Evolutionary conservation across 1,284 basidiomycete species (phyloP).

Genomic region (Marasmius fiardii): DNA sequence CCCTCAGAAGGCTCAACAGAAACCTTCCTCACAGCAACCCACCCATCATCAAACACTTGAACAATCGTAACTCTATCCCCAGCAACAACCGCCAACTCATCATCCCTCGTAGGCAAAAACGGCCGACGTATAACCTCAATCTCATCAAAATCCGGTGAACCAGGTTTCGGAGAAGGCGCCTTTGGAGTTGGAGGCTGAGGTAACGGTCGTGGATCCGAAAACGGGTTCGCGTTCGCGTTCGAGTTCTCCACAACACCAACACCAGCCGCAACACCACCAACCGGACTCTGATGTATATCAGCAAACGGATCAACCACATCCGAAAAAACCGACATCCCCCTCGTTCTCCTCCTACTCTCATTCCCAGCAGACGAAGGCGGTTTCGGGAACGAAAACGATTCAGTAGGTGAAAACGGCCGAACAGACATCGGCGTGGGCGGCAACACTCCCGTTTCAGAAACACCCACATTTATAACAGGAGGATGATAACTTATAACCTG

Average conservation of each 20-base stretch:
- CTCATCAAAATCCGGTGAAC: no score
- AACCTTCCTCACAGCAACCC: slow-evolving; percentile 54
- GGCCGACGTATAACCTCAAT: slow-evolving; percentile 49
- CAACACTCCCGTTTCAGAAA: no score
- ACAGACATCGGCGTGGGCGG: slow-evolving; percentile 51
- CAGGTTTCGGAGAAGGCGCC: no score
- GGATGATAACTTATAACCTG: slow-evolving; percentile 27
- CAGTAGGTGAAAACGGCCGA: slow-evolving; percentile 60
- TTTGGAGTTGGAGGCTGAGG: slow-evolving; percentile 24
- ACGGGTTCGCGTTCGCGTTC: slow-evolving; percentile 30
- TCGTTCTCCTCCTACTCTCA: background rate
- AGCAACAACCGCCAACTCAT: slow-evolving; percentile 52
- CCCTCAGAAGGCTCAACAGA: slow-evolving; percentile 13
- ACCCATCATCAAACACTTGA: slow-evolving; percentile 63
- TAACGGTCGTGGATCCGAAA: slow-evolving; percentile 27
- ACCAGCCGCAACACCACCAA: no score
- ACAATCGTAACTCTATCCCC: slow-evolving; percentile 54
- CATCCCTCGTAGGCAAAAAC: slow-evolving; percentile 52
- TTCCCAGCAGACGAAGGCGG: slow-evolving; percentile 37
- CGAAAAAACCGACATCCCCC: background rate
- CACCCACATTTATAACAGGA: slow-evolving; percentile 12
- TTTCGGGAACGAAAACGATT: slow-evolving; percentile 63
- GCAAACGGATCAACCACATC: no score
- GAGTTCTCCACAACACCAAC: no score
- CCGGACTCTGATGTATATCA: no score